Evolutionary conservation across 2,329 filamentous ascomycete genomes (phyloP).

Genomic region (Stenocarpella maydis): DNA sequence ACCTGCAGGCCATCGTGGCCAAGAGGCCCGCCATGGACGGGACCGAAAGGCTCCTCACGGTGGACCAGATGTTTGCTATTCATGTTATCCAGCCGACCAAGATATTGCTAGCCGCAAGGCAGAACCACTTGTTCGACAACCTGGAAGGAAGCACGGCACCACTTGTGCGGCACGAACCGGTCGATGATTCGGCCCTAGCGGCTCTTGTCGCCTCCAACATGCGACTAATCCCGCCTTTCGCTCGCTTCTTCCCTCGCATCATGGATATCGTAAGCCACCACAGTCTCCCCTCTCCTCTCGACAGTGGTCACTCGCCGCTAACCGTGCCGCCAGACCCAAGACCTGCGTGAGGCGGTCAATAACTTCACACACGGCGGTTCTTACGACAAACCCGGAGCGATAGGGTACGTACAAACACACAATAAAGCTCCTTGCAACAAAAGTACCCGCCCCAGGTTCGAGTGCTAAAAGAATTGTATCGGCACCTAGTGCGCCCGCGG

Average conservation of each 20-base stretch:
- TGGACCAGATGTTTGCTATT: constrained; percentile 38
- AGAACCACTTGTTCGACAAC: constrained; percentile 47
- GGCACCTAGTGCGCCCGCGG: constrained; percentile 24
- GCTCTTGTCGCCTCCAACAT: constrained; percentile 46
- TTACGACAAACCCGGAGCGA: constrained; percentile 29
- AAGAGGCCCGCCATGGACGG: constrained; percentile 37
- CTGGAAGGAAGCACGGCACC: constrained; percentile 49
- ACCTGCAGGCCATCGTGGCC: constrained; percentile 44
- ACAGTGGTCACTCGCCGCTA: background rate
- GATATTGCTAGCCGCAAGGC: constrained; percentile 47
- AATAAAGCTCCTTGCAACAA: too few species aligned
- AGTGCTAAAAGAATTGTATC: background rate
- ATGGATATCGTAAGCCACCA: constrained; percentile 34
- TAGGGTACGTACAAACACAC: constrained; percentile 27
- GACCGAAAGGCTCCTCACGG: constrained; percentile 32
- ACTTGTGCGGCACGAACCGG: constrained; percentile 44
- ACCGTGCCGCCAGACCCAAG: constrained; percentile 27
- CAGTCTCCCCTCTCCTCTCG: background rate
- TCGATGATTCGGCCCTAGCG: constrained; percentile 45
- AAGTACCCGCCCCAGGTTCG: too few species aligned
- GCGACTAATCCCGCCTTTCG: constrained; percentile 46
- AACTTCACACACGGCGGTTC: constrained; percentile 33
- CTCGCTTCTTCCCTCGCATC: constrained; percentile 37
- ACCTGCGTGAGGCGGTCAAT: constrained; percentile 31
- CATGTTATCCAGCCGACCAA: constrained; percentile 38